Evolutionary conservation across 495 filamentous ascomycete species (phyloP).

Genomic region (Xylaria venustula): DNA sequence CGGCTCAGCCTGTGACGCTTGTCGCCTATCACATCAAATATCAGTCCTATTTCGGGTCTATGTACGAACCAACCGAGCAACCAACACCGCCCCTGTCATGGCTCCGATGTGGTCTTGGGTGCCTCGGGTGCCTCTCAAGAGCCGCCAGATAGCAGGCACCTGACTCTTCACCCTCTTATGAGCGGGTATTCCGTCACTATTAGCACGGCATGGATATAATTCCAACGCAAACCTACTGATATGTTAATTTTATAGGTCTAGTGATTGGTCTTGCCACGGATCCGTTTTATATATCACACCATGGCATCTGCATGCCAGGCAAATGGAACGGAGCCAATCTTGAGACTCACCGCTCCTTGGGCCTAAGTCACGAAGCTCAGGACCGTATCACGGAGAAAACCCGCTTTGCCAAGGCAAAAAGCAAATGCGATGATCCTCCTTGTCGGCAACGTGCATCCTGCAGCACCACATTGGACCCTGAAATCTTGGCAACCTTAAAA

Average conservation of each 20-base stretch:
- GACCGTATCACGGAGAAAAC: neutral
- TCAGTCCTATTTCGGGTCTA: neutral
- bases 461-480: slow-evolving; percentile 5
- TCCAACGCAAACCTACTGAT: neutral
- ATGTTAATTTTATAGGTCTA: neutral
- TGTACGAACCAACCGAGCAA: no score
- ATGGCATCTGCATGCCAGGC: neutral
- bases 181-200: neutral
- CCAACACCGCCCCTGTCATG: no score
- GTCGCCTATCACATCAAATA: neutral
- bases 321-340: neutral
- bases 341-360: slow-evolving; percentile 9
- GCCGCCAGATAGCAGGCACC: neutral
- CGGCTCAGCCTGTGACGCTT: neutral
- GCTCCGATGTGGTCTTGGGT: no score
- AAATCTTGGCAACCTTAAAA: slow-evolving; percentile 12
- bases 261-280: neutral
- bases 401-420: slow-evolving; percentile 13
- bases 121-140: no score
- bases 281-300: no score
- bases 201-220: neutral
- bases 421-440: slow-evolving; percentile 1
- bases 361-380: slow-evolving; percentile 1
- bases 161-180: slow-evolving; percentile 1
- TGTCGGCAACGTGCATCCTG: slow-evolving; percentile 2